Base-by-base conservation (phyloP, 495 filamentous ascomycete species). In the Penicillium fimorum region DNA sequence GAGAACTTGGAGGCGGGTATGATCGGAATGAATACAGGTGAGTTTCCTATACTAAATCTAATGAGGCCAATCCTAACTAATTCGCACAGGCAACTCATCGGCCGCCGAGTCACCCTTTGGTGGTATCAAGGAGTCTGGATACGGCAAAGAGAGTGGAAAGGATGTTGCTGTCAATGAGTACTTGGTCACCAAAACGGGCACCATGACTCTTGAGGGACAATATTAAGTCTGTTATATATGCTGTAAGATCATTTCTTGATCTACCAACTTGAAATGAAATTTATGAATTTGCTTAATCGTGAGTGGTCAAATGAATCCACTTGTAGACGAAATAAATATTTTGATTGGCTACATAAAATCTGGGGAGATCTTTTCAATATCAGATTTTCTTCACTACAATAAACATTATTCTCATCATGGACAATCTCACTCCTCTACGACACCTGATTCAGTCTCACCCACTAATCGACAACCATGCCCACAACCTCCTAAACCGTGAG, bases 381-480 rank as follows among this genome's bases (percentile, higher is more conserved):
- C 41, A 46, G 40, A 50, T 29, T 29, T 54, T 33, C 25, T 15
- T 33, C 50, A 38, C 25, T 47, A 41, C 43, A 17, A 25, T 22
- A 18, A 42, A 11, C 9, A 32, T 43, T 29, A 7, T 53, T 12
- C 40, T 45, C 55, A 58, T 44, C 58, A 76, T 76, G 71, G 60
- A 63, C 43, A 20, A 56, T 13, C 53, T 76, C 5, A 53, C 72
- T 22, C 68, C 68, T 7, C 72, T 84, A 22, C 69, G 69, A 22
- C 62, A 67, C 10, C 59, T 84, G 24, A 84, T 94, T 47, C 79
- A 82, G 55, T 77, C 62, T 15, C 89, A 85, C 35, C 90, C 92
- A 1, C 80, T 93, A 59, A 92, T 96, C 65, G 92, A 96, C 67
- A 86, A 93, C 65, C 92, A 96, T 73, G 90, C 88, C 37, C 91